phyloP scores from a whole-genome alignment of 768 basidiomycete species.

The Zangia roseola region DNA sequence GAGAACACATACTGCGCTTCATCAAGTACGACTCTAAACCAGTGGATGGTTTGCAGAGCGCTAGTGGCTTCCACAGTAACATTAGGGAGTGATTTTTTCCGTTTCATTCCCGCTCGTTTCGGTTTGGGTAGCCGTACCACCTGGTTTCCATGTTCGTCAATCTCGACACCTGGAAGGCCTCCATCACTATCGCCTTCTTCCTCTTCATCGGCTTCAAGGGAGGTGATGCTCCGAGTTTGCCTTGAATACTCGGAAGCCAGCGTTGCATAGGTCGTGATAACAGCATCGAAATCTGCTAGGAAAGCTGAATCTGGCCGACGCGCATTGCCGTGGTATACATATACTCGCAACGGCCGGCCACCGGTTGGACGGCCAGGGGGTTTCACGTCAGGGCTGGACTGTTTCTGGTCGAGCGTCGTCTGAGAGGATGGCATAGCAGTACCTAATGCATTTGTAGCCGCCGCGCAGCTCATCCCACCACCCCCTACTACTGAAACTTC shows the following conservation, averaged over 20 bases:
- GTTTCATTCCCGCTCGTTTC: constrained; percentile 67
- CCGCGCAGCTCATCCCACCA: constrained; percentile 42
- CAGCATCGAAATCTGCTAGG: constrained; percentile 92
- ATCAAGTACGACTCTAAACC: constrained; percentile 94
- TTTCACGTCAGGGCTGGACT: constrained; percentile 24
- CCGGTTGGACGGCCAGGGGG: constrained; percentile 38
- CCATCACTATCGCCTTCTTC: constrained; percentile 70
- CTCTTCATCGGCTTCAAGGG: constrained; percentile 59
- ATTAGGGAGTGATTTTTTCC: constrained; percentile 51
- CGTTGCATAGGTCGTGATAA: constrained; percentile 96
- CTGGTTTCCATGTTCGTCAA: constrained; percentile 67
- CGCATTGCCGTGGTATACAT: constrained; percentile 93
- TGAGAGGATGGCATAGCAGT: constrained; percentile 37
- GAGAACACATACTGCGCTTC: constrained; percentile 84
- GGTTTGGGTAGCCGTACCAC: constrained; percentile 58
- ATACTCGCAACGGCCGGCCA: constrained; percentile 70
- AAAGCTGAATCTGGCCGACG: constrained; percentile 84
- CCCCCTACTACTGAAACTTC: constrained; percentile 84
- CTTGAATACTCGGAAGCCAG: constrained; percentile 94
- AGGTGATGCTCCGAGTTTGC: constrained; percentile 66
- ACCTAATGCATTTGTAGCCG: constrained; percentile 33
- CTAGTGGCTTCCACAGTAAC: constrained; percentile 57
- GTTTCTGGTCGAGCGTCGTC: constrained; percentile 32
- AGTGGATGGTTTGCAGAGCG: constrained; percentile 89
- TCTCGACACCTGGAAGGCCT: constrained; percentile 57